phyloP scores from a whole-genome alignment of 163 green algal species.

The Coccomyxa subellipsoidea region DNA sequence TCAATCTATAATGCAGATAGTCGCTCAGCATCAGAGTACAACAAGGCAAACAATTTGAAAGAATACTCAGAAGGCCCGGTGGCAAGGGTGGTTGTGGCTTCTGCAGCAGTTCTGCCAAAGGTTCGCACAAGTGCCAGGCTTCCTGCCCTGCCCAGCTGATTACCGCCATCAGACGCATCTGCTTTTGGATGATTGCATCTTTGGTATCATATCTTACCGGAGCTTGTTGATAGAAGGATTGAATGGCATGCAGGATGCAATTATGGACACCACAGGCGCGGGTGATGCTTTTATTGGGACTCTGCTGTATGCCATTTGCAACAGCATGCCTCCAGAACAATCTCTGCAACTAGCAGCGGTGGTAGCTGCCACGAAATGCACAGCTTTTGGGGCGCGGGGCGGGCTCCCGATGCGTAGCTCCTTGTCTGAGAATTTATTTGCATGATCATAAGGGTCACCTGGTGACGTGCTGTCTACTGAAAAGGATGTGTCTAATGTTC shows the following conservation, averaged over 20 bases:
- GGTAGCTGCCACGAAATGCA: conserved; percentile 84
- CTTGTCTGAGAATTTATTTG: too few relatives aligned
- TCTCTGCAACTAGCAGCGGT: conserved; percentile 64
- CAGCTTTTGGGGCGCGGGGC: conserved; percentile 64
- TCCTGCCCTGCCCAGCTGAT: too few relatives aligned
- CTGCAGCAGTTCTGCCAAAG: conserved; percentile 45
- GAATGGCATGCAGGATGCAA: conserved; percentile 31
- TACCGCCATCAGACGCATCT: too few relatives aligned
- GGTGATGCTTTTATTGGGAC: conserved; percentile 84
- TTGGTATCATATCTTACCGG: too few relatives aligned
- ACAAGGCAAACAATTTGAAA: not conserved
- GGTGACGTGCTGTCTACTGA: too few relatives aligned
- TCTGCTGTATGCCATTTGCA: conserved; percentile 71
- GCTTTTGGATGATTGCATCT: too few relatives aligned
- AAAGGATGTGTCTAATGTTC: too few relatives aligned
- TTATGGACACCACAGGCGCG: conserved; percentile 85
- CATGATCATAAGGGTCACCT: too few relatives aligned
- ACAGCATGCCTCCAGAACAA: conserved; percentile 34
- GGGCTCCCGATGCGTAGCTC: conserved; percentile 55
- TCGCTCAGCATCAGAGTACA: conserved; percentile 36
- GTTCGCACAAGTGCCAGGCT: too few relatives aligned
- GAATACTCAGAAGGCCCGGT: not conserved
- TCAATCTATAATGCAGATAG: conserved; percentile 69
- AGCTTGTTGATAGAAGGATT: too few relatives aligned
- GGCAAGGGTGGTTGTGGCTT: conserved; percentile 14